phyloP scores from a whole-genome alignment of 345 rosid genomes.

The Psidium friedrichsthalianum region DNA sequence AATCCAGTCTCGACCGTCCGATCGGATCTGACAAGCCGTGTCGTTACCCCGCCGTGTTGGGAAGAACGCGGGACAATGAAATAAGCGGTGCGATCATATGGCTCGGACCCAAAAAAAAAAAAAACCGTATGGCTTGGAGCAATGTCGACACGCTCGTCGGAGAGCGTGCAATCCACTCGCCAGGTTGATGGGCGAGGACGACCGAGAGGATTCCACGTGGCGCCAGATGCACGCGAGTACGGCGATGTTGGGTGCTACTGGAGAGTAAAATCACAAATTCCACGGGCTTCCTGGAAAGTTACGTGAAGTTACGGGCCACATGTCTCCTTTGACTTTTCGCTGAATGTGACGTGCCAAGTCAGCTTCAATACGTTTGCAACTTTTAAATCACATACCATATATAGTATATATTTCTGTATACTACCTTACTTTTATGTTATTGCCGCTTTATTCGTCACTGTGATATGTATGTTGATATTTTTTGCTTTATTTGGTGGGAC shows the following conservation, averaged over 20 bases:
- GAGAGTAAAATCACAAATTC: no score
- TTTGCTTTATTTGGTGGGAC: not conserved
- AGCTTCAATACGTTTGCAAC: not conserved
- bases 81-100: not conserved
- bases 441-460: no score
- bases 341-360: slow-evolving; percentile 16
- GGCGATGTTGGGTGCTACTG: no score
- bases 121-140: not conserved
- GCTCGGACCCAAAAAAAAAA: no score
- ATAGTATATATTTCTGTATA: no score
- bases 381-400: no score
- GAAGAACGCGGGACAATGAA: not conserved
- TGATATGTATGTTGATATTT: not conserved
- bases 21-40: slow-evolving; percentile 19
- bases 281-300: no score
- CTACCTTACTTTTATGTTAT: no score
- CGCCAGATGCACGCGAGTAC: no score
- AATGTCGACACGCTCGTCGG: not conserved
- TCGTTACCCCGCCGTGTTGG: not conserved
- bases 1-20: slow-evolving; percentile 6
- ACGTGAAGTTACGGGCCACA: slow-evolving; percentile 4
- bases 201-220: no score
- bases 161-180: not conserved
- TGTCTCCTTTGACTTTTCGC: slow-evolving; percentile 19
- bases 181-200: not conserved